phyloP scores from a whole-genome alignment of 176 grass and related monocot species.

The Hordeum marinum region DNA sequence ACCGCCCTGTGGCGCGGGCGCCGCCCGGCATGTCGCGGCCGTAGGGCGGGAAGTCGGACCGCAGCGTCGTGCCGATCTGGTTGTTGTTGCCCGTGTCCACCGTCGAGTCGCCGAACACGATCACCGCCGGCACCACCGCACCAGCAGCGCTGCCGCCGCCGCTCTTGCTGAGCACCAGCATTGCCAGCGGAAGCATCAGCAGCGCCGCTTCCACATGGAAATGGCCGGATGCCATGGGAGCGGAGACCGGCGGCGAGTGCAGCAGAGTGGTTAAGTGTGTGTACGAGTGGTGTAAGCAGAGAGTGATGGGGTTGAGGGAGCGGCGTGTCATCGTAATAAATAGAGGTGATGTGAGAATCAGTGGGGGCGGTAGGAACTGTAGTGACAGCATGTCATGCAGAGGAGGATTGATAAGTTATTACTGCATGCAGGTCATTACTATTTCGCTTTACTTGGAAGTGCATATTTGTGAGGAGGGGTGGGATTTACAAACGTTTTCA shows the following conservation, averaged over 20 bases:
- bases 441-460: no score
- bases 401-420: background rate
- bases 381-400: background rate
- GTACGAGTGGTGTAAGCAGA: background rate
- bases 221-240: conserved; percentile 6
- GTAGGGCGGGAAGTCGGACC: conserved; percentile 58
- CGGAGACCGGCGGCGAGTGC: background rate
- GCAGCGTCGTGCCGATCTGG: conserved; percentile 35
- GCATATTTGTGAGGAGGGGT: no score
- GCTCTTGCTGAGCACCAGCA: background rate
- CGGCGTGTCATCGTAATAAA: conserved; percentile 1
- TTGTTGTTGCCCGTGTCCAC: conserved; percentile 97
- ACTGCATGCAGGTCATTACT: background rate
- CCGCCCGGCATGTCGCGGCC: conserved; percentile 56
- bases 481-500: no score
- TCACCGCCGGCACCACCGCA: conserved; percentile 51
- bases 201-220: background rate
- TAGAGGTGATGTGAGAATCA: background rate
- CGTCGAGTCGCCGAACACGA: conserved; percentile 94
- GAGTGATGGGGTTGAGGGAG: background rate
- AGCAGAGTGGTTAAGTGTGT: background rate
- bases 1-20: conserved; percentile 54
- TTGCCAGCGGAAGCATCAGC: background rate
- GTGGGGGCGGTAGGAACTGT: background rate
- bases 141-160: background rate